These are phyloP conservation scores for Posidonia oceanica DNA, from an alignment of 116 monocot species.

Conservation along the genomic window DNA sequence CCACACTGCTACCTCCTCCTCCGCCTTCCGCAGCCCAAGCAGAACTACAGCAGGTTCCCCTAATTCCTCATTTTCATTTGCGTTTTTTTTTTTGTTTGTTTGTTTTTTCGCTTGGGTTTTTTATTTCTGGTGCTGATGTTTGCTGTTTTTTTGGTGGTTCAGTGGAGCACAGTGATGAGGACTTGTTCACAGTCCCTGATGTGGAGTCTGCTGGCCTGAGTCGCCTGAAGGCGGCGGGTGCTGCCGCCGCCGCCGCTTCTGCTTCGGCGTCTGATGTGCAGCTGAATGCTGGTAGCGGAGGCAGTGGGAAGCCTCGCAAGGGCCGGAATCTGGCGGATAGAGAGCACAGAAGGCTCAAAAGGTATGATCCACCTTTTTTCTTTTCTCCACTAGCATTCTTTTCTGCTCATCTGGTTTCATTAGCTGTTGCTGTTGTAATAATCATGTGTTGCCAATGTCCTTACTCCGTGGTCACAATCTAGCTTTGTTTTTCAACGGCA, in stretches of 20 bases:
- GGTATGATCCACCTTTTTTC: constrained; percentile 15
- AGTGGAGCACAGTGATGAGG: neutral
- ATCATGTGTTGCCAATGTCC: too few relatives aligned
- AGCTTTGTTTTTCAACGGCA: too few relatives aligned
- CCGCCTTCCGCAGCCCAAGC: neutral
- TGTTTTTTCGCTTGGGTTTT: neutral
- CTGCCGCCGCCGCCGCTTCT: neutral
- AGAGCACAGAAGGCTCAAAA: constrained; percentile 84
- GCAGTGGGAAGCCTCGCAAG: constrained; percentile 10
- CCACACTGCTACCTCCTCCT: neutral
- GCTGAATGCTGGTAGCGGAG: too few relatives aligned
- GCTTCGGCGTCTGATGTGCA: too few relatives aligned
- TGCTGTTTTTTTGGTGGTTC: neutral
- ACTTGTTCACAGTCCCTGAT: neutral
- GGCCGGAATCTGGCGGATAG: constrained; percentile 60
- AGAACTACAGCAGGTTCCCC: too few relatives aligned
- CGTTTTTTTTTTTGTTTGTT: neutral
- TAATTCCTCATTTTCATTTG: neutral
- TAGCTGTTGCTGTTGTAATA: too few relatives aligned
- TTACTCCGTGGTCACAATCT: too few relatives aligned
- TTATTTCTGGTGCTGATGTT: neutral
- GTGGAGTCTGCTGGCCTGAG: neutral
- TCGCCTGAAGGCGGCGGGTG: constrained; percentile 24
- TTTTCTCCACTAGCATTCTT: too few relatives aligned
- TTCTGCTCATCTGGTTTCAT: too few relatives aligned